phyloP scores from a whole-genome alignment of 352 stramenopile species.

The Thraustotheca clavata region DNA sequence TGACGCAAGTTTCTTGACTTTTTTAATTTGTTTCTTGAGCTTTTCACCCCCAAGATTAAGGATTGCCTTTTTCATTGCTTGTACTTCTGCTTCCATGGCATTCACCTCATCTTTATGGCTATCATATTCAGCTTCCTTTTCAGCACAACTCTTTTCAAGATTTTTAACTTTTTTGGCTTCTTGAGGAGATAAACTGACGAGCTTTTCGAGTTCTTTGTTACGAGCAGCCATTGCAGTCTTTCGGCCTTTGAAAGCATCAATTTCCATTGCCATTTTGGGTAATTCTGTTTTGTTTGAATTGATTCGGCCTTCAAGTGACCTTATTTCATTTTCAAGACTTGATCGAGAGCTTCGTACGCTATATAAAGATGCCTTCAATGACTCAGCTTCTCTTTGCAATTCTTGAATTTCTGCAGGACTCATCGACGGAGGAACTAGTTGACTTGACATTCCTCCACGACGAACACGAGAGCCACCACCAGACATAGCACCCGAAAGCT shows the following conservation, averaged over 20 bases:
- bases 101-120: slow-evolving; percentile 54
- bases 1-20: slow-evolving; percentile 67
- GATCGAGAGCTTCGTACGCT: slow-evolving; percentile 53
- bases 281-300: slow-evolving; percentile 86
- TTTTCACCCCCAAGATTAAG: slow-evolving; percentile 91
- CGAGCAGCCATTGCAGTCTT: slow-evolving; percentile 58
- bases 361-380: slow-evolving; percentile 43
- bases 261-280: slow-evolving; percentile 87
- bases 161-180: slow-evolving; percentile 83
- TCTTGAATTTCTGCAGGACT: slow-evolving; percentile 52
- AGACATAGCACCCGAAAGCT: slow-evolving; percentile 98
- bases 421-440: slow-evolving; percentile 34
- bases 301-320: slow-evolving; percentile 73
- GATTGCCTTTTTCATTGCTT: slow-evolving; percentile 92
- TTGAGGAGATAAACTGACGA: slow-evolving; percentile 79
- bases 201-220: slow-evolving; percentile 70
- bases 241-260: slow-evolving; percentile 37
- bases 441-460: slow-evolving; percentile 90
- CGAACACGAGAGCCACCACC: slow-evolving; percentile 92
- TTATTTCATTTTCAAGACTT: slow-evolving; percentile 78
- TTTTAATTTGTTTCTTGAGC: slow-evolving; percentile 91
- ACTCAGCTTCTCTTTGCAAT: slow-evolving; percentile 47
- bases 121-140: slow-evolving; percentile 83
- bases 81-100: slow-evolving; percentile 69
- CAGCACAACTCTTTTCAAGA: slow-evolving; percentile 74